Evolutionary conservation across 1,284 basidiomycete genomes (phyloP), one percentile per base, ranked within the genome.

Genomic region (Pseudozyma pruni): DNA sequence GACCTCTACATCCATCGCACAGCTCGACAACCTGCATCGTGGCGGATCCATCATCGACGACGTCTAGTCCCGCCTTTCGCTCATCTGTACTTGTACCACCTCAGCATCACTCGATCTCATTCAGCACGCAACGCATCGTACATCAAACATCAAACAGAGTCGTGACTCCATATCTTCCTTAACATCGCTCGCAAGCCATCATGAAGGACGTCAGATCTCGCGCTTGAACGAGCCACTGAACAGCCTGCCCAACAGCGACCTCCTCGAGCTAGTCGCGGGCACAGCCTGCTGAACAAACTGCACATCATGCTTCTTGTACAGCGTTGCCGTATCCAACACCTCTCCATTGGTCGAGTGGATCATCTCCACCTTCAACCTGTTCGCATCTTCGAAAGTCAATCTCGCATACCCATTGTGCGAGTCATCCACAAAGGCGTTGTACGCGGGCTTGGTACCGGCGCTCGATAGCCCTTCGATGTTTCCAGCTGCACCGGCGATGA

Each of bases 401-500:
- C 74, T 68, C 1, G 64, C 64, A 37, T 68, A 62, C 0, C 64
- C 64, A 35, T 68, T 68, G 54, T 68, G 64, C 17, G 17, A 14
- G 22, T 57, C 59, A 29, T 68, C 64, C 8, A 56, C 49, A 35
- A 61, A 68, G 16, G 44, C 64, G 25, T 56, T 68, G 50, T 68
- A 68, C 1, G 37, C 32, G 3, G 64, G 64, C 9, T 22, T 31
- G 1, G 16, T 46, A 14, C 49, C 49, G 5, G 54, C 45, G n/a
- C 66, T 38, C 19, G 55, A 44, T 35, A 78, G 57, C 7, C 74
- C 75, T 51, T 83, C 81, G n/a, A 75, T 74, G 72, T 83, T 82
- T 13, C 83, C 83, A 0, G 83, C 81, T 9, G 66, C 74, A 25
- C 83, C 83, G 47, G 79, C 79, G 51, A 81, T 62, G 20, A 83